A percentile compares a stretch with the other conserved stretches of the same genome.
Conservation (phyloP, 1,139 yeast genomes). For the Yamadazyma epiphylla region DNA sequence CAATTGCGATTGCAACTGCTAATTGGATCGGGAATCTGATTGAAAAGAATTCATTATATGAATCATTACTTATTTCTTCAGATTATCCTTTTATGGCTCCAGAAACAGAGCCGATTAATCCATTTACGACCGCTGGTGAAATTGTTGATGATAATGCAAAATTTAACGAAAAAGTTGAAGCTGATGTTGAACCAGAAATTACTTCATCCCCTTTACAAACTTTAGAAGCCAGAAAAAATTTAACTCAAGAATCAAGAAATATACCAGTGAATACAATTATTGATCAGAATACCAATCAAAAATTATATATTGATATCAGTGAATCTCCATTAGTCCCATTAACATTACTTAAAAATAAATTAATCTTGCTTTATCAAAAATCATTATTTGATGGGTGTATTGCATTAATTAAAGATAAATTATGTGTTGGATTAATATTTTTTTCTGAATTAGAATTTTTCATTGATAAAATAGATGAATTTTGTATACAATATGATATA, state of each 20-base stretch:
- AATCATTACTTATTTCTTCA: conserved; percentile 44
- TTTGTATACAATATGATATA: conserved; percentile 23
- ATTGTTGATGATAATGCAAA: conserved; percentile 26
- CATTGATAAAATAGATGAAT: conserved; percentile 42
- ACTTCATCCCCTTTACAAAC: too few relatives aligned
- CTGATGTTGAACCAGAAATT: conserved; percentile 1
- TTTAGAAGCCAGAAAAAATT: too few relatives aligned
- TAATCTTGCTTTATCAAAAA: conserved; percentile 32
- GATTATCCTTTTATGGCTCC: conserved; percentile 53
- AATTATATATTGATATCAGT: conserved; percentile 35
- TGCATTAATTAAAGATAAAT: conserved; percentile 36
- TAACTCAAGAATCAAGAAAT: too few relatives aligned
- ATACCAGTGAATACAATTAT: conserved; percentile 1
- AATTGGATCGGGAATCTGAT: conserved; percentile 56
- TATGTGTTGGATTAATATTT: conserved; percentile 48
- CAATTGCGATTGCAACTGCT: conserved; percentile 54
- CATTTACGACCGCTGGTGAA: conserved; percentile 32
- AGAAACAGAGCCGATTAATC: conserved; percentile 37
- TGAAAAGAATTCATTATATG: conserved; percentile 53
- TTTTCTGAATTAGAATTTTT: conserved; percentile 53
- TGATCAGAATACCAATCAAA: conserved; percentile 9
- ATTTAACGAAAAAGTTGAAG: conserved; percentile 1
- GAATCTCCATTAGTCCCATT: conserved; percentile 34
- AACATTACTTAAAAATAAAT: conserved; percentile 28
- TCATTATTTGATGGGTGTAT: conserved; percentile 54